A percentile compares a stretch with the other conserved stretches of the same genome.
Evolutionary conservation across 345 rosid genomes (phyloP).

Genomic region (Gossypium anomalum): DNA sequence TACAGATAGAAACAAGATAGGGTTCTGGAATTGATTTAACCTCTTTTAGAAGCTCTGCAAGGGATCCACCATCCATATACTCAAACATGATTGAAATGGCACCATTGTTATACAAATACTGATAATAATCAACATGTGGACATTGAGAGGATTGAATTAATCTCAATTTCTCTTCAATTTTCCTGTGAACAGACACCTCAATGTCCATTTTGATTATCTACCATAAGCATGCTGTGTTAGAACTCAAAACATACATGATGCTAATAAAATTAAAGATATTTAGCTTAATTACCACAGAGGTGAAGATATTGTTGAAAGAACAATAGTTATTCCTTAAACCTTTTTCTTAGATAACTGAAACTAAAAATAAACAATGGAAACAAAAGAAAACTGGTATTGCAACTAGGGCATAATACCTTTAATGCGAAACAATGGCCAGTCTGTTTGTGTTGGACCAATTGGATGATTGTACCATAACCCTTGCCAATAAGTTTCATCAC

Average conservation of each 20-base stretch:
- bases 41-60: conserved; percentile 52
- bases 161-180: conserved; percentile 56
- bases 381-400: not conserved
- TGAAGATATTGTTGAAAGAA: not conserved
- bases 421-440: conserved; percentile 78
- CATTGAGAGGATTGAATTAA: conserved; percentile 59
- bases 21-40: conserved; percentile 57
- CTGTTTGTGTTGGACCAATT: conserved; percentile 90
- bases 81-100: conserved; percentile 59
- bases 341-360: not conserved
- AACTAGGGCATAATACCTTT: conserved; percentile 43
- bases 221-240: not conserved
- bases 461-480: conserved; percentile 79
- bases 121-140: conserved; percentile 58
- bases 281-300: not conserved
- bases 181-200: conserved; percentile 43
- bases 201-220: conserved; percentile 34
- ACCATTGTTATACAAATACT: conserved; percentile 56
- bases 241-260: not conserved
- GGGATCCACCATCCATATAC: conserved; percentile 74
- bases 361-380: not conserved
- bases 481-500: conserved; percentile 70
- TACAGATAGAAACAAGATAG: conserved; percentile 66
- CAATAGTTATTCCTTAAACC: not conserved
- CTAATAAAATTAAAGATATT: not conserved